Evolutionary conservation across 2,329 filamentous ascomycete species (phyloP).

Genomic region (Metarhizium sp.): DNA sequence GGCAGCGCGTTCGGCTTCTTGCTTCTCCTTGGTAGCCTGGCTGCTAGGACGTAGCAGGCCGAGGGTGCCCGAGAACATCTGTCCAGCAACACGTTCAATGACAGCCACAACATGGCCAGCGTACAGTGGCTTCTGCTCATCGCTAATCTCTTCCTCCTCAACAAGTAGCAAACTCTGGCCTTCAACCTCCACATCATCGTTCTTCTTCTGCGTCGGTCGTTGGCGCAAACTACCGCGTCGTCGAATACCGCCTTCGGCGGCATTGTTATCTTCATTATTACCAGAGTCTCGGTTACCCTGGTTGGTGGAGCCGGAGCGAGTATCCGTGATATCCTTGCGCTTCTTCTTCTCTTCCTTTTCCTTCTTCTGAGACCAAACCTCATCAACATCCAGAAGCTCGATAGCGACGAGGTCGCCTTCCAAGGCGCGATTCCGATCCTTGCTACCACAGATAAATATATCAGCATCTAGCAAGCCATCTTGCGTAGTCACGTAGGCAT

Average conservation of each 20-base stretch:
- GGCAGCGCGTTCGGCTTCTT: conserved; percentile 89
- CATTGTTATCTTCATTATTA: conserved; percentile 52
- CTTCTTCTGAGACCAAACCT: conserved; percentile 97
- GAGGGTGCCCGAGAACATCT: conserved; percentile 98
- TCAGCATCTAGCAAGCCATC: conserved; percentile 86
- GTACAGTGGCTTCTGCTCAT: conserved; percentile 95
- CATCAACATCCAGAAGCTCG: conserved; percentile 93
- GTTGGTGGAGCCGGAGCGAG: conserved; percentile 66
- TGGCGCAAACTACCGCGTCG: conserved; percentile 91
- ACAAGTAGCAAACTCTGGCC: conserved; percentile 93
- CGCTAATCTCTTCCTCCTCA: conserved; percentile 97
- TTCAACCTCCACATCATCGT: conserved; percentile 97
- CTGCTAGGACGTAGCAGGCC: conserved; percentile 91
- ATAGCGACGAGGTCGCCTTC: conserved; percentile 94
- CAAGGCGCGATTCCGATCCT: conserved; percentile 92
- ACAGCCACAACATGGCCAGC: conserved; percentile 96
- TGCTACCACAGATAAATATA: conserved; percentile 99
- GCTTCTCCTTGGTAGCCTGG: conserved; percentile 98
- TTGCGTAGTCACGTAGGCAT: conserved; percentile 91
- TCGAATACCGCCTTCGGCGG: conserved; percentile 74
- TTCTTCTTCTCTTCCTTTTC: conserved; percentile 99
- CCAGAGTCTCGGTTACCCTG: conserved; percentile 56
- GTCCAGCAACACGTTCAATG: conserved; percentile 90
- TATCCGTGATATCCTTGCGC: conserved; percentile 96
- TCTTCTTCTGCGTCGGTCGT: conserved; percentile 98